Base-by-base conservation (phyloP, 2,329 filamentous ascomycete species). In the Hymenoscyphus linearis region DNA sequence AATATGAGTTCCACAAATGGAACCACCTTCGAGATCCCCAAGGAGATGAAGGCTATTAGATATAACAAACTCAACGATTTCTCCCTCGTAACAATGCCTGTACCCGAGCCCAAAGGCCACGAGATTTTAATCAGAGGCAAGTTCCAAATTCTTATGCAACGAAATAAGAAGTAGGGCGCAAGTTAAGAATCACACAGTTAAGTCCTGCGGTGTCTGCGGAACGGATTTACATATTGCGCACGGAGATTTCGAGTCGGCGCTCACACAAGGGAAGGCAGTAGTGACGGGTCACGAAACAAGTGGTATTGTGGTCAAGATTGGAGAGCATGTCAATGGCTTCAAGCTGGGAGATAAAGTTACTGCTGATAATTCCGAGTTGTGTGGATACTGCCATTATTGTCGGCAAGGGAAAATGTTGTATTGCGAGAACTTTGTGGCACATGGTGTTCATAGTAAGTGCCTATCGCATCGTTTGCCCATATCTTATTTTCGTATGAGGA, bases 11-110 rank as follows among this genome's bases (percentile, higher is more conserved):
- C 40, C 22, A 62, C 57, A 12, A 58, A 60, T 16, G 59, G 57
- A 63, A 55, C 53, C 25, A 50, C 52, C 27, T 65, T 52, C 27
- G 52, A 57, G 2, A 53, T 65, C 2, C 64, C 64, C 26, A 61
- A 47, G n/a, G 58, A 62, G 27, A 66, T 66, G 64, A 64, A 66
- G 27, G 64, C 62, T 1, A 63, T 65, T 56, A 44, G 62, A 52
- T 66, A 66, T 40, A 64, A 62, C 57, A 65, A 65, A 34, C 52
- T 65, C 14, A 64, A 64, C 36, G 62, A 65, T 25, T 64, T 62
- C 37, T 64, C 64, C 3, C 57, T 65, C n/a, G 62, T 66, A 12
- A 64, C 60, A 26, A 64, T 66, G 50, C 62, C 62, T 18, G 60
- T 64, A 2, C 64, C 64, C 36, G 47, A 64, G 34, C 58, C 60